These are phyloP conservation scores for Ophiostoma pallidulum DNA, from an alignment of 2,329 filamentous ascomycete genomes.

Conservation along the genomic window DNA sequence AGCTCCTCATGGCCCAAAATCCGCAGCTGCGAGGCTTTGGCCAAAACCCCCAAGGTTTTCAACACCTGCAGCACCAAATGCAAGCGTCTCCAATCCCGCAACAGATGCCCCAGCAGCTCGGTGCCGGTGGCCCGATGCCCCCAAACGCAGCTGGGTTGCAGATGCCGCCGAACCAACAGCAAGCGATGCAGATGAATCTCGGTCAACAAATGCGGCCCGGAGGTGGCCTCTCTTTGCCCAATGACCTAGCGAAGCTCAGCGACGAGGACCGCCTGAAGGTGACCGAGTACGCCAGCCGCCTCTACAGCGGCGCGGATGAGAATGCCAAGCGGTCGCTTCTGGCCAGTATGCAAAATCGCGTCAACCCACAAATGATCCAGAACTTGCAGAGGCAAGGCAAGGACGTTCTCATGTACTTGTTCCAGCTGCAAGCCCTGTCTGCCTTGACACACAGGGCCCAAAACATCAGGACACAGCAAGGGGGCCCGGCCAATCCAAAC, in stretches of 20 bases:
- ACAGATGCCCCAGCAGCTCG: slow-evolving; percentile 33
- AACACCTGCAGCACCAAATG: slow-evolving; percentile 50
- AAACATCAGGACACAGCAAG: slow-evolving; percentile 20
- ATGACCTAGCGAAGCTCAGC: slow-evolving; percentile 31
- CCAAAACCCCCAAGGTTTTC: slow-evolving; percentile 45
- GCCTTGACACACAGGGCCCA: slow-evolving; percentile 20
- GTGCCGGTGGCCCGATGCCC: slow-evolving; percentile 28
- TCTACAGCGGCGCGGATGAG: slow-evolving; percentile 33
- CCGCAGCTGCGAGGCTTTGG: slow-evolving; percentile 41
- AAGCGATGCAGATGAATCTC: slow-evolving; percentile 32
- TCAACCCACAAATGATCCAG: slow-evolving; percentile 31
- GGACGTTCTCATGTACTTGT: slow-evolving; percentile 43
- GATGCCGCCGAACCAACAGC: slow-evolving; percentile 34
- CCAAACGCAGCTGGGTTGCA: slow-evolving; percentile 23
- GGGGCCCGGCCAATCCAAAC: neutral
- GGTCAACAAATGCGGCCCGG: slow-evolving; percentile 25
- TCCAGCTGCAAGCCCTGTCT: slow-evolving; percentile 32
- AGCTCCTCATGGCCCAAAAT: slow-evolving; percentile 44
- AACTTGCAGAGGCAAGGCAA: slow-evolving; percentile 35
- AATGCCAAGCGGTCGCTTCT: slow-evolving; percentile 35
- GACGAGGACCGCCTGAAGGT: slow-evolving; percentile 37
- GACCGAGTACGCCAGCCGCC: slow-evolving; percentile 33
- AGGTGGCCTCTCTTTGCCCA: slow-evolving; percentile 18
- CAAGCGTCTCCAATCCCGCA: slow-evolving; percentile 44
- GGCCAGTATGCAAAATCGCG: slow-evolving; percentile 28